These are phyloP conservation scores for Hypoxylon sp. DNA, from an alignment of 2,329 filamentous ascomycete species.

Conservation along the genomic window DNA sequence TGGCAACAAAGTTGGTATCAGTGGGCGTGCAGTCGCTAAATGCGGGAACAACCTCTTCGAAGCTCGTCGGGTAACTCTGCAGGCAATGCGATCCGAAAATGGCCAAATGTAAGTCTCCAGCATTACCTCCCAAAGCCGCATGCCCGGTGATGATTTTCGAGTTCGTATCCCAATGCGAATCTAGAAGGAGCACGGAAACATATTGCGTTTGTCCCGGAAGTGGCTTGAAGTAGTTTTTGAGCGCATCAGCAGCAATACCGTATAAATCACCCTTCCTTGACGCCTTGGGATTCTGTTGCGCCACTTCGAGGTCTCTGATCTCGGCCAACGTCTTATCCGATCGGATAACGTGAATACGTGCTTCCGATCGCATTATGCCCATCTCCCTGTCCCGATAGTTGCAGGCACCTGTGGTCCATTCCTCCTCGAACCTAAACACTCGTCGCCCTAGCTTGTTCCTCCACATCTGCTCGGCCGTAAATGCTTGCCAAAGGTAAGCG, in stretches of 20 bases:
- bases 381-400: constrained; percentile 80
- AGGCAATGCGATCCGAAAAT: constrained; percentile 94
- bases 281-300: constrained; percentile 81
- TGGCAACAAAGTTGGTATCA: constrained; percentile 83
- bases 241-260: constrained; percentile 81
- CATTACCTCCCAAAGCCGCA: constrained; percentile 83
- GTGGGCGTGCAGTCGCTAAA: constrained; percentile 93
- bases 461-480: constrained; percentile 96
- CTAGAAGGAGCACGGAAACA: constrained; percentile 87
- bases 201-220: constrained; percentile 86
- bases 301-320: constrained; percentile 81
- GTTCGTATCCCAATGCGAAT: constrained; percentile 87
- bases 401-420: constrained; percentile 89
- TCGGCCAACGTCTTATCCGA: constrained; percentile 88
- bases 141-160: constrained; percentile 82
- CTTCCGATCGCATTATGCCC: constrained; percentile 87
- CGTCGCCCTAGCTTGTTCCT: constrained; percentile 88
- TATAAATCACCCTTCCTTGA: constrained; percentile 82
- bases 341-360: constrained; percentile 88
- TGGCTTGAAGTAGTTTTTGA: constrained; percentile 82
- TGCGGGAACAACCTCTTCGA: constrained; percentile 91
- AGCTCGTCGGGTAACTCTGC: constrained; percentile 88
- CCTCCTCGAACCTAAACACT: constrained; percentile 92
- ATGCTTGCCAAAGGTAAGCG: constrained; percentile 96
- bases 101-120: constrained; percentile 82